These are phyloP conservation scores for Corylus americana DNA, from an alignment of 306 rosid genomes.

Conservation along the genomic window DNA sequence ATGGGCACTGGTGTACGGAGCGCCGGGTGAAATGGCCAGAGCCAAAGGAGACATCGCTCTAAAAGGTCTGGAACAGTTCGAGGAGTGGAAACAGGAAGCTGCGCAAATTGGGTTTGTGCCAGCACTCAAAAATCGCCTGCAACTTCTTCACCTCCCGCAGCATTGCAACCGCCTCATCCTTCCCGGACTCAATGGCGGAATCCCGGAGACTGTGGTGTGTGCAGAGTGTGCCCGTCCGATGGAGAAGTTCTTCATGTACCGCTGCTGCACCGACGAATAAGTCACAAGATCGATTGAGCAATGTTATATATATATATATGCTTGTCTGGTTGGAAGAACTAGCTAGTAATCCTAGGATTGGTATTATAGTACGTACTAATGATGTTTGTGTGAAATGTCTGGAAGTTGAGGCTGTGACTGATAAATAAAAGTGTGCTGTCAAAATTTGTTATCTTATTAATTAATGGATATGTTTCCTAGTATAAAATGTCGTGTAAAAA, in stretches of 20 bases:
- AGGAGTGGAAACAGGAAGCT: constrained; percentile 40
- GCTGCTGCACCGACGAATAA: constrained; percentile 63
- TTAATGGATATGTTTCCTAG: no score
- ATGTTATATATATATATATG: no score
- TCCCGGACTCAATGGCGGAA: constrained; percentile 61
- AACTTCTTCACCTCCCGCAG: constrained; percentile 49
- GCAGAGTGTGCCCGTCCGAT: constrained; percentile 84
- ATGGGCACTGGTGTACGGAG: constrained; percentile 68
- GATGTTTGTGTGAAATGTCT: neutral
- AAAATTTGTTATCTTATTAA: neutral
- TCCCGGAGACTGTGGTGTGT: constrained; percentile 69
- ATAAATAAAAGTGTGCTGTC: neutral
- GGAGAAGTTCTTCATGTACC: constrained; percentile 90
- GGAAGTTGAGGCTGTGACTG: neutral
- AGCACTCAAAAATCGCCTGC: constrained; percentile 39
- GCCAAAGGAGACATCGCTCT: constrained; percentile 65
- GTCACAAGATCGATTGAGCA: neutral
- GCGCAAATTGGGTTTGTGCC: constrained; percentile 36
- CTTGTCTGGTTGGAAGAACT: neutral
- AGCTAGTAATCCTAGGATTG: neutral
- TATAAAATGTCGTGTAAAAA: no score
- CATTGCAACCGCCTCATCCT: constrained; percentile 81
- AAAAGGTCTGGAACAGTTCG: constrained; percentile 35
- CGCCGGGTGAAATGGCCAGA: constrained; percentile 51
- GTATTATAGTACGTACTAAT: neutral